Base-by-base conservation (phyloP, 2,329 filamentous ascomycete genomes). In the Penicillium sp. region DNA sequence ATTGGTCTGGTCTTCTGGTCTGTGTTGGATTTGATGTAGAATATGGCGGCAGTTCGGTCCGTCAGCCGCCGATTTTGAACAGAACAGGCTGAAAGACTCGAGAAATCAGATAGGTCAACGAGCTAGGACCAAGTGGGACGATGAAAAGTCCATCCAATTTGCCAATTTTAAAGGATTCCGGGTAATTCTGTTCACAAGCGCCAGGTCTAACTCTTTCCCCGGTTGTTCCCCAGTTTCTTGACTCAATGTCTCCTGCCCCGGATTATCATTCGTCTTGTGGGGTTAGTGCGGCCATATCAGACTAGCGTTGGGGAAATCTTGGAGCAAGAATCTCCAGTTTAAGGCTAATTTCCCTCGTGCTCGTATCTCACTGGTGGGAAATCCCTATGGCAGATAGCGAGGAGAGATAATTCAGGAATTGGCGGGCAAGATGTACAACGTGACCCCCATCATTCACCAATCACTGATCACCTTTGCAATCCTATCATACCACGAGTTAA, bases 281-380 rank as follows among this genome's bases (percentile, higher is more conserved):
- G 17, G 33, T 52, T 19, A n/a, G 53, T 5, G 43, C 19, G 17
- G 16, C 12, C 35, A 41, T 19, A n/a, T 19, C 5, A 25, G 50
- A 46, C 46, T 55, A 50, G 48, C 44, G 41, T 31, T 26, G 19
- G 22, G 8, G 19, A 35, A 12, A n/a, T 4, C 3, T 33, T 19
- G 26, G 30, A 45, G 30, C 16, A 14, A 42, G 3, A n/a, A 0
- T 19, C 12, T 19, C 25, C 6, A 47, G 7, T 14, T 42, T 0
- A 4, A 31, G 1, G 45, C 43, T 43, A 43, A 33, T 25, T 1
- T 25, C 5, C 55, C 53, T 53, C 55, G 47, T 46, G 52, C 33
- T 57, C 22, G 12, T 14, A 45, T 44, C 37, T 17, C 44, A 63
- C 36, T 63, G 61, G 61, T 62, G 57, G 57, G 57, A 53, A 61